Percentiles rank a stretch among this genome's conserved stretches.
Conservation (phyloP, 495 filamentous ascomycete genomes). For the Xylaria bambusicola region DNA sequence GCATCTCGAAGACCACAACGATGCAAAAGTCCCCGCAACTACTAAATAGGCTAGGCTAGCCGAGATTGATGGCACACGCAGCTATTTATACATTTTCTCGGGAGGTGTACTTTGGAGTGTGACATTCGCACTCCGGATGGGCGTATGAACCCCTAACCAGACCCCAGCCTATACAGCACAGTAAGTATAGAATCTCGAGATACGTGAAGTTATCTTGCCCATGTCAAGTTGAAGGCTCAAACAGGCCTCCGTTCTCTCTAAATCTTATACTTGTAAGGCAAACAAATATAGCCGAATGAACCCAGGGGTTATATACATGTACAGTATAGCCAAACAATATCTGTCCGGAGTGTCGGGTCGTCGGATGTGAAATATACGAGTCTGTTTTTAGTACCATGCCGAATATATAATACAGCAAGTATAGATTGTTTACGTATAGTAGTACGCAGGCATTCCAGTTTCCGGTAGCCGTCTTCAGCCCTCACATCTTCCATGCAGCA, state of each 20-base stretch:
- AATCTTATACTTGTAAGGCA: not conserved
- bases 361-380: not conserved
- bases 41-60: not conserved
- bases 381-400: not conserved
- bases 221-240: too few relatives aligned
- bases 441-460: too few relatives aligned
- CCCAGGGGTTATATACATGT: not conserved
- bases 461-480: not conserved
- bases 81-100: too few relatives aligned
- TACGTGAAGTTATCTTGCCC: too few relatives aligned
- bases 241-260: not conserved
- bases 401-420: not conserved
- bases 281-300: too few relatives aligned
- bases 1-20: not conserved
- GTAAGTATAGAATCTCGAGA: too few relatives aligned
- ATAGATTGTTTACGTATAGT: too few relatives aligned
- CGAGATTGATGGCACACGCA: not conserved
- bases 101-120: not conserved
- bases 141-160: too few relatives aligned
- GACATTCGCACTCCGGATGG: too few relatives aligned
- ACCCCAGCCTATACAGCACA: too few relatives aligned
- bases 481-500: not conserved
- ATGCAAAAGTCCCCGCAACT: slow-evolving; percentile 5
- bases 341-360: slow-evolving; percentile 14
- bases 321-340: not conserved